Base-by-base conservation (phyloP, 2,329 filamentous ascomycete genomes). In the Penicillium sp. region DNA sequence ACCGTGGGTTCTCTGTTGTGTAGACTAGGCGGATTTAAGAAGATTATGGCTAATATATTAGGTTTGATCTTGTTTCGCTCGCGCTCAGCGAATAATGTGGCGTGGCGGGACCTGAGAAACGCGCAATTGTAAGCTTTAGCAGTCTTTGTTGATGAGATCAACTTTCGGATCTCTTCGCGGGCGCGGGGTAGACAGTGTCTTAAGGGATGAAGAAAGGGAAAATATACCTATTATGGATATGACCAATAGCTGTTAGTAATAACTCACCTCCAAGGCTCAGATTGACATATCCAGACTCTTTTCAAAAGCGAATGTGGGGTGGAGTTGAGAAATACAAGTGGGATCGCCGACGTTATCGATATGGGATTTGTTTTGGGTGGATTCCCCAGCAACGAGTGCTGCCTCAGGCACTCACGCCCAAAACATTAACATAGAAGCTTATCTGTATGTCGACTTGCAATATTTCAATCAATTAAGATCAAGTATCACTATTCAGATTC, bases 271-370 rank as follows among this genome's bases (percentile, higher is more conserved):
- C 16, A 10, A 39, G 33, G 19, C 39, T 22, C 19, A 41, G 37
- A 21, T 10, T 41, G 11, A 10, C 19, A 41, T 21, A 26, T 52
- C 33, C 24, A 27, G 35, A 6, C 13, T 10, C 39, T 43, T 24
- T n/a, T 43, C 2, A 31, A 50, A 14, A 29, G 26, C 33, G 51
- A 48, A 39, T 48, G 59, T 50, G 57, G 46, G 49, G 57, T 52
- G 45, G 56, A 26, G 49, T 33, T 47, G 47, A 26, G 31, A 35
- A 26, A 48, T 24, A 47, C 43, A 51, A 45, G 10, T 26, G 45
- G 45, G 43, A 57, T 31, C 11, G 39, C 14, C 52, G 29, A 44
- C 56, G 57, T 60, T 62, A 62, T 62, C 60, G 52, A 62, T 60
- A 62, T 53, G 50, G 45, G 45, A n/a, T 60, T 56, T 60, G 49